A percentile compares a stretch with the other conserved stretches of the same genome.
Conservation (phyloP, 805 yeast genomes). For the Pichia manshurica region DNA sequence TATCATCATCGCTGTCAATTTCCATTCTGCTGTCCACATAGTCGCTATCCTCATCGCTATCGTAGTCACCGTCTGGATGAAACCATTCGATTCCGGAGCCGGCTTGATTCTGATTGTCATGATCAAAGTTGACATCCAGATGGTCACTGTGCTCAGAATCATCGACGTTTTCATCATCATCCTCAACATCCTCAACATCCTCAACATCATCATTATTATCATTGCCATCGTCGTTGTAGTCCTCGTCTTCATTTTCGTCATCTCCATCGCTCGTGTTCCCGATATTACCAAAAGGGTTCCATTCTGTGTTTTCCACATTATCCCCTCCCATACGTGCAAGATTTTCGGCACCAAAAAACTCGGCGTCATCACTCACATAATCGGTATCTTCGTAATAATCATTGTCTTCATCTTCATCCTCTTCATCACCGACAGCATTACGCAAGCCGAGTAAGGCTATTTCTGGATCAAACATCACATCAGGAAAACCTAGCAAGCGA, state of each 20-base stretch:
- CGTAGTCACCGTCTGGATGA: neutral
- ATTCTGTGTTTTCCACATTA: no score
- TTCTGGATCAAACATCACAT: conserved; percentile 18
- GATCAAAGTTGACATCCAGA: no score
- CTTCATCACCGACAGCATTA: conserved; percentile 3
- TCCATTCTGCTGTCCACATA: neutral
- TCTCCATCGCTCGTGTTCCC: conserved; percentile 1
- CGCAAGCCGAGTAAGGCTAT: conserved; percentile 8
- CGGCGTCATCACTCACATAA: conserved; percentile 1
- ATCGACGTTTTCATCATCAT: neutral
- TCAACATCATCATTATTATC: neutral
- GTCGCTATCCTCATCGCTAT: neutral
- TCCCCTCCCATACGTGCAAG: no score
- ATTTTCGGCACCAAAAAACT: no score
- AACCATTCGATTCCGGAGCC: no score
- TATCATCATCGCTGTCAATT: neutral
- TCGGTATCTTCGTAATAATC: neutral
- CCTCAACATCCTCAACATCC: neutral
- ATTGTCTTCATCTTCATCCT: conserved; percentile 9
- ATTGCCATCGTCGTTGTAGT: neutral
- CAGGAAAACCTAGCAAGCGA: conserved; percentile 12
- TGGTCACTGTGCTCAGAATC: no score
- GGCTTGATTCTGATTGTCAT: no score
- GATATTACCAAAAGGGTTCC: neutral
- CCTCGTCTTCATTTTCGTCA: conserved; percentile 11